Evolutionary conservation across 352 stramenopile genomes (phyloP), one percentile per base, ranked within the genome.

Genomic region (Phytophthora palmivora): DNA sequence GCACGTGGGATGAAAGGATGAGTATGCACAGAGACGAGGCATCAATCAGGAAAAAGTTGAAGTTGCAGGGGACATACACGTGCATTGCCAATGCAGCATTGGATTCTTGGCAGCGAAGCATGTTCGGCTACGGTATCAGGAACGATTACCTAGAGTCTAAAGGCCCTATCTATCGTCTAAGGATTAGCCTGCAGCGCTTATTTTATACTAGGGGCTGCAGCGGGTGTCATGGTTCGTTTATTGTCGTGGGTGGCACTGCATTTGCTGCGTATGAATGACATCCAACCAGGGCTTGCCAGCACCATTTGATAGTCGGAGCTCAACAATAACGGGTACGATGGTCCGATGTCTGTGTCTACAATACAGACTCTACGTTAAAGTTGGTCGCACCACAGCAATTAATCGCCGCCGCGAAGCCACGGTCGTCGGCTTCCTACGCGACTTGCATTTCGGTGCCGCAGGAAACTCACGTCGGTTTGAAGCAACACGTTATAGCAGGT

Each of bases 1-100:
- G 44, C 44, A 52, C 5, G 12, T 52, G 44, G 26, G 44, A 39
- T 39, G 24, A 2, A 21, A 19, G 4, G 3, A n/a, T n/a, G n/a
- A n/a, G n/a, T n/a, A 33, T 51, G 16, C 19, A 38, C 45, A 52
- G n/a, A 52, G 24, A 18, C 28, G 45, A 30, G n/a, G 11, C 18
- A 42, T 52, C 45, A 32, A 52, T 52, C 28, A 52, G 16, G 45
- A 28, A 46, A 46, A 39, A 51, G 44, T 51, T 51, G 44, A 51
- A 52, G 44, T 52, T 52, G 30, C 44, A 18, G 42, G n/a, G n/a
- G n/a, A n/a, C n/a, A n/a, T n/a, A n/a, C n/a, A n/a, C n/a, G n/a
- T n/a, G n/a, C n/a, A n/a, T n/a, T n/a, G n/a, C n/a, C n/a, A n/a
- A n/a, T n/a, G n/a, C n/a, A n/a, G n/a, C n/a, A n/a, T n/a, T n/a